Base-by-base conservation (phyloP, 1,139 yeast genomes). In the Candida freyschussii region DNA sequence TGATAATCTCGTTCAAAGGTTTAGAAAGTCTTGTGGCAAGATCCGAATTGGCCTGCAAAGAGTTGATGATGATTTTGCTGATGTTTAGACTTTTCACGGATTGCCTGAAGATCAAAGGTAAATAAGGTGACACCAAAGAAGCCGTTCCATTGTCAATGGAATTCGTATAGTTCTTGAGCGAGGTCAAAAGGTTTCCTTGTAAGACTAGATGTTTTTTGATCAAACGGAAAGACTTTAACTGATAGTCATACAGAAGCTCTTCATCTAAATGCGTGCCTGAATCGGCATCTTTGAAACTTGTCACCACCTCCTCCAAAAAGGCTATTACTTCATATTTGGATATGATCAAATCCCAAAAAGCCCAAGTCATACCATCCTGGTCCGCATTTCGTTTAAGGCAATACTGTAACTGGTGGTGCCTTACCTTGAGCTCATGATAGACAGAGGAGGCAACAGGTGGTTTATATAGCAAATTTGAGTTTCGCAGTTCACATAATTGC, bases 181-280 rank as follows among this genome's bases (percentile, higher is more conserved):
- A 26, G 5, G 41, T 24, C 6, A 50, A 33, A 4, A 44, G 9
- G 12, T 21, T 13, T 2, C 36, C 23, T 30, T 43, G 44, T 8
- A 27, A 7, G 4, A 39, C 33, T 11, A 49, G 27, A 23, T 31
- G 39, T 21, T 36, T 46, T 35, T 43, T 45, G 22, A 67, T 48
- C 6, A 70, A 42, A 32, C 77, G 59, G 4, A 65, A 56, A 14
- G 73, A 53, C 40, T 72, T 73, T 26, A 72, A 48, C 39, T 70
- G 72, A 36, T 61, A 55, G 37, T 73, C 79, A 45, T 63, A 60
- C 5, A 72, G 41, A 20, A 60, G 58, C 31, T 67, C 73, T 32
- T 59, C 61, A 23, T 63, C 59, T 20, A 37, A 20, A 11, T 19
- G 17, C 13, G 21, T 53, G 23, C 41, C 32, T 4, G 21, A 34